Base-by-base conservation (phyloP, 371 early-diverging fungal species). In the Phascolomyces articulosus region DNA sequence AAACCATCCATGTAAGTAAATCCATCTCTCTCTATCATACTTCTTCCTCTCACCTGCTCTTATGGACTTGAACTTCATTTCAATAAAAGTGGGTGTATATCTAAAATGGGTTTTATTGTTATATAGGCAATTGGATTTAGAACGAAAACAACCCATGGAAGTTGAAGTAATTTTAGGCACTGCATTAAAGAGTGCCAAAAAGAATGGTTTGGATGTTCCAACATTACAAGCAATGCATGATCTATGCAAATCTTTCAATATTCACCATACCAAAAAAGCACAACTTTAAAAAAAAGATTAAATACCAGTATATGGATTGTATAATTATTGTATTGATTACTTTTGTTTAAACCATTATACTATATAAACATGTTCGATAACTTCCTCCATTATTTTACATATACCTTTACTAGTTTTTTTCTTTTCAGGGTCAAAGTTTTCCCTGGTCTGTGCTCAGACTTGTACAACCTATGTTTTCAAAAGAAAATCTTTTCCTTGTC, bases 131-230 rank as follows among this genome's bases (percentile, higher is more conserved):
- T 21, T 68, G 60, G 93, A 92, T 70, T 80, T 77, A 60, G 87
- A 87, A 61, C 77, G 82, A 11, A 77, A 77, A 4, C 69, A 82
- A 7, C 84, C 86, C 0, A 77, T 91, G 79, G 91, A 92, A 65
- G 65, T 81, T 4, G 90, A 90, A 60, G 88, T 84, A 0, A 90
- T 90, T 56, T 57, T 90, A 29, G 85, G 85, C 24, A 84, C 81
- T 21, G 81, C 88, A 10, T 67, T 90, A 41, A 72, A 67, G 10
- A 70, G 81, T 18, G 92, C 89, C 10, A 80, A 83, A 63, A 75
- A 72, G 18, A 75, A 75, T 53, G 74, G 74, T 29, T 31, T 82
- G 7, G 8, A 16, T 2, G 74, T 81, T 28, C 83, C 85, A 44
- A 65, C 75, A 16, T 59, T 88, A 4, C 79, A 84, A 51, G 58